Evolutionary conservation across 768 basidiomycete species (phyloP), one percentile per base, ranked within the genome.

Genomic region (Hypholoma fasciculare): DNA sequence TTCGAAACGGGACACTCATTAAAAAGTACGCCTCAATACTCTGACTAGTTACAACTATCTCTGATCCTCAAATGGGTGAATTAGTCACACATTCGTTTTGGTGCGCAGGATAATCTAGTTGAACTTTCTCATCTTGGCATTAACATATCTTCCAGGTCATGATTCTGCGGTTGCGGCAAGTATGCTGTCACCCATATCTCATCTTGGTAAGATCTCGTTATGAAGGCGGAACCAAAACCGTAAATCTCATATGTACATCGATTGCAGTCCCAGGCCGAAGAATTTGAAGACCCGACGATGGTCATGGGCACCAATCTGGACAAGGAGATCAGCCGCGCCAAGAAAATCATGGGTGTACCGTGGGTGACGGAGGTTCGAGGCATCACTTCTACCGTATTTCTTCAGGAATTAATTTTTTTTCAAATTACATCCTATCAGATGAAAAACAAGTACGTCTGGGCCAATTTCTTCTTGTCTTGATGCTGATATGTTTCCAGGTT

Each of bases 91-190:
- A 1, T 73, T 65, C 4, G 74, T 85, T 38, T 69, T 86, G 54
- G 81, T 82, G 61, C 34, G 44, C 13, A 8, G n/a, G 6, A 9
- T 14, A 20, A 5, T 19, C 13, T 6, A 13, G 30, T 13, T 12
- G 6, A 34, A 23, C 9, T 19, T 23, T 20, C 19, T 20, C 20
- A 11, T 20, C 17, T 27, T 12, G 19, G 14, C 30, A 23, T 30
- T 54, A 20, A 54, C 16, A 4, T 3, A 14, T 47, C 13, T 7
- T 17, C 14, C 63, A 87, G 77, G 85, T 90, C 20, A 79, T 92
- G 81, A 87, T 93, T 17, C 77, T 92, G 36, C 86, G 90, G 6
- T 73, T 94, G 40, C 79, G 90, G 4, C 90, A 92, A 65, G 72
- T 92, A 0, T 89, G 87, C 65, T 83, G 83, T 61, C 89, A 90